A percentile compares a stretch with the other conserved stretches of the same genome.
Evolutionary conservation across 306 rosid species (phyloP).

Genomic region (Sindora glabra): DNA sequence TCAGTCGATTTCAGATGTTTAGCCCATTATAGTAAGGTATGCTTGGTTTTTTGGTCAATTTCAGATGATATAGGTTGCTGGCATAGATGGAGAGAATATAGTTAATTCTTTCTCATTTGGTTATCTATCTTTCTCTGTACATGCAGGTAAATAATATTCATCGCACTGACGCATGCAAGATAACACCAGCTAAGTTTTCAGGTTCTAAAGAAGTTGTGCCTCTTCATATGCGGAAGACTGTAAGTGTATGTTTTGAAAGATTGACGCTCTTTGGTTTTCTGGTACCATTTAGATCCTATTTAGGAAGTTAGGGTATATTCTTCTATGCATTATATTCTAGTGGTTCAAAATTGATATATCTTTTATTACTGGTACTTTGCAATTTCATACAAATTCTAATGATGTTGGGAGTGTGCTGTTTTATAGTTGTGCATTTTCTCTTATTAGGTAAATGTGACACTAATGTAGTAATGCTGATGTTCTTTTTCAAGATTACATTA

Average conservation of each 20-base stretch:
- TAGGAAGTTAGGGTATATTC: background rate
- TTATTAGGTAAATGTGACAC: too few species aligned
- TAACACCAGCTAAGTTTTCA: slow-evolving; percentile 82
- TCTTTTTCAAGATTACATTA: too few species aligned
- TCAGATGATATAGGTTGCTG: background rate
- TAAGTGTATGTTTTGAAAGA: slow-evolving; percentile 15
- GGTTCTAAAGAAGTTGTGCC: slow-evolving; percentile 88
- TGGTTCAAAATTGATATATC: background rate
- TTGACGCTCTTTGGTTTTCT: background rate
- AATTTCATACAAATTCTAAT: background rate
- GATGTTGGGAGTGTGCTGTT: background rate
- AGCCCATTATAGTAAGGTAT: slow-evolving; percentile 65
- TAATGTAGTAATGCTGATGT: too few species aligned
- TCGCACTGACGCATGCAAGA: slow-evolving; percentile 75
- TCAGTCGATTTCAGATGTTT: slow-evolving; percentile 89
- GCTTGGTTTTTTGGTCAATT: too few species aligned
- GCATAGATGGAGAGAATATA: background rate
- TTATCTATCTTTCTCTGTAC: background rate
- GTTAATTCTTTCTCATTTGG: background rate
- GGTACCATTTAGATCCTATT: background rate
- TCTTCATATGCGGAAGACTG: slow-evolving; percentile 56
- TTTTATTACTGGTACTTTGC: background rate
- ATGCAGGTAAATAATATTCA: slow-evolving; percentile 69
- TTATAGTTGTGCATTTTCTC: background rate
- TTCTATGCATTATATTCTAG: background rate